Evolutionary conservation across 768 basidiomycete species (phyloP).

Genomic region (Lactarius indigo): DNA sequence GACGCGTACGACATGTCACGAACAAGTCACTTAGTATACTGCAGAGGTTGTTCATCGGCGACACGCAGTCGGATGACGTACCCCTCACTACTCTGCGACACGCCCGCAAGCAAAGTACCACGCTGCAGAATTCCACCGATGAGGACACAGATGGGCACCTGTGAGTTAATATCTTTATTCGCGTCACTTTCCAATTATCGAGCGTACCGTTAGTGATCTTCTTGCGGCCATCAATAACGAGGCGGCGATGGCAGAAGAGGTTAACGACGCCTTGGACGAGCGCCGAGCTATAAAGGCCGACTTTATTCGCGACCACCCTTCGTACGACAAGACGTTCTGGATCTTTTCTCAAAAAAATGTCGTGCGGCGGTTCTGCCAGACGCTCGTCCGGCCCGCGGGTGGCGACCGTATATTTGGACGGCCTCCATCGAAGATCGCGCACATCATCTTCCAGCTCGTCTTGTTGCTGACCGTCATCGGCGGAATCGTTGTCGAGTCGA

Average conservation of each 20-base stretch:
- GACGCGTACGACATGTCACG: conserved; percentile 48
- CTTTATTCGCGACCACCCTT: conserved; percentile 84
- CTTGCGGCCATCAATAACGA: conserved; percentile 63
- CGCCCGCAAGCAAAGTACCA: conserved; percentile 33
- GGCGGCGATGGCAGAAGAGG: conserved; percentile 45
- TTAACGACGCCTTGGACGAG: conserved; percentile 63
- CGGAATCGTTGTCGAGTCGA: conserved; percentile 75
- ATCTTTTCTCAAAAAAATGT: conserved; percentile 76
- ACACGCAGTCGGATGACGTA: conserved; percentile 47
- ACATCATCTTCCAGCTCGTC: conserved; percentile 69
- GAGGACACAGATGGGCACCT: conserved; percentile 71
- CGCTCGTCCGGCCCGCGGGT: conserved; percentile 73
- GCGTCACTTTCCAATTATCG: neutral
- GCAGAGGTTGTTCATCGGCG: conserved; percentile 64
- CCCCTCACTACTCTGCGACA: conserved; percentile 54
- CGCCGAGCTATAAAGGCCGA: conserved; percentile 74
- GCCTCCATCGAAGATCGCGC: conserved; percentile 58
- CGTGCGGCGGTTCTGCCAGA: conserved; percentile 75
- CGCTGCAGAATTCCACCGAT: conserved; percentile 36
- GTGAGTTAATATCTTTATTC: conserved; percentile 41
- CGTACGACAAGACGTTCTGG: conserved; percentile 90
- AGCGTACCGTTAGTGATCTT: conserved; percentile 49
- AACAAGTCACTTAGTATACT: conserved; percentile 57
- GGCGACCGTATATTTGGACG: conserved; percentile 88
- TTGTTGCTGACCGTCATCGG: conserved; percentile 75